These are phyloP conservation scores for Chloranthus sessilifolius DNA, from an alignment of 164 flowering plant genomes.

Conservation along the genomic window DNA sequence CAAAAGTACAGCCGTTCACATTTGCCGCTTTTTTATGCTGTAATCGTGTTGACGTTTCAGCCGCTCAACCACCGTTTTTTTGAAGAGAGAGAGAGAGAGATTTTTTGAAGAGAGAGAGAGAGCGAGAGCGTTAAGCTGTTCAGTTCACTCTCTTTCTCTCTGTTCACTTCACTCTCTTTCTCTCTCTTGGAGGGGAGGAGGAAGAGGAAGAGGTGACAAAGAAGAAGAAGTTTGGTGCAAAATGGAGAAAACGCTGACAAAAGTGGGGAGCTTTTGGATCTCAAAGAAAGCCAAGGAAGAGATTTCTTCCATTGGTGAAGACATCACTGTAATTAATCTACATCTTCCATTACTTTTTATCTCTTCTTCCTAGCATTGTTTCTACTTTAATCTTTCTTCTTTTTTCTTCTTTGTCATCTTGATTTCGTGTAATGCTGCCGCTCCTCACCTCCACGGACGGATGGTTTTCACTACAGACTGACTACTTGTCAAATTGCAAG, in stretches of 20 bases:
- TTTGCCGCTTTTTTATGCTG: too few species aligned
- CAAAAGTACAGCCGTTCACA: too few species aligned
- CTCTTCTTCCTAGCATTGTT: constrained; percentile 3
- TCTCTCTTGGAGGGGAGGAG: not conserved
- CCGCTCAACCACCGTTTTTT: too few species aligned
- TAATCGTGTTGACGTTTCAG: too few species aligned
- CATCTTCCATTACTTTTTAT: not conserved
- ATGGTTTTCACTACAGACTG: too few species aligned
- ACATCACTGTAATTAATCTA: constrained; percentile 48
- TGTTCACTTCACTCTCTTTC: too few species aligned
- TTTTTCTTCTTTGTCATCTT: not conserved
- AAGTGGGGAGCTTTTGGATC: constrained; percentile 73
- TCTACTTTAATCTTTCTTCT: not conserved
- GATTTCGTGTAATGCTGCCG: not conserved
- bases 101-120: too few species aligned
- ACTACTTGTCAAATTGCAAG: too few species aligned
- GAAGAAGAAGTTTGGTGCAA: not conserved
- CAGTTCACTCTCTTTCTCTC: too few species aligned
- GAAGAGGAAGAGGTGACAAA: constrained; percentile 1
- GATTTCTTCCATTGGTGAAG: constrained; percentile 61
- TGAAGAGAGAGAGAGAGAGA: too few species aligned
- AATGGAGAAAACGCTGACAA: constrained; percentile 79
- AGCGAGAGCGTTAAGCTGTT: too few species aligned
- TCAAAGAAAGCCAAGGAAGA: constrained; percentile 82
- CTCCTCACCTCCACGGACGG: too few species aligned